Conservation (phyloP, 345 rosid genomes). For the Syzygium oleosum region DNA sequence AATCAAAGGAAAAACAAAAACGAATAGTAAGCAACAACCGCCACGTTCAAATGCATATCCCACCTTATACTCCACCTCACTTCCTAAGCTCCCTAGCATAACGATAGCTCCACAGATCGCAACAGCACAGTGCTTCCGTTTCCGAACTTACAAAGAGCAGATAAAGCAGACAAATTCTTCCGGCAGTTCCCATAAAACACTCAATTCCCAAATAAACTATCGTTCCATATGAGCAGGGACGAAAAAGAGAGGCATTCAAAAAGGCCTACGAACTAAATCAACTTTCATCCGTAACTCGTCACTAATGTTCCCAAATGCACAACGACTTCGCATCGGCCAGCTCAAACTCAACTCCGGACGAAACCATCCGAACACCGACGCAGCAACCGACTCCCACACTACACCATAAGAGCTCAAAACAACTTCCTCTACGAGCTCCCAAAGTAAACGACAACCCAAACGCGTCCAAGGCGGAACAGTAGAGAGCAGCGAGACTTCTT, state of each 20-base stretch:
- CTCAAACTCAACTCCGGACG: background rate
- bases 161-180: background rate
- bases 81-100: background rate
- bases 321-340: background rate
- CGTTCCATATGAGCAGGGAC: background rate
- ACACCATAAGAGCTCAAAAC: background rate
- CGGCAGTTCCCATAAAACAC: background rate
- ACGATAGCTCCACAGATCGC: background rate
- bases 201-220: background rate
- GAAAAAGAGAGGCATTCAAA: background rate
- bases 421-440: background rate
- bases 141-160: background rate
- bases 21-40: background rate
- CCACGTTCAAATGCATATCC: background rate
- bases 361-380: accelerated
- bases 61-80: background rate
- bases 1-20: background rate
- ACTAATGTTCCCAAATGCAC: background rate
- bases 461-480: background rate
- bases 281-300: background rate
- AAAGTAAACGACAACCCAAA: background rate
- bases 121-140: background rate
- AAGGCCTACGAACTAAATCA: background rate
- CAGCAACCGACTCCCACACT: background rate
- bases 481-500: background rate